Evolutionary conservation across 208 protist species (phyloP).

Genomic region (Leishmania amazonensis): DNA sequence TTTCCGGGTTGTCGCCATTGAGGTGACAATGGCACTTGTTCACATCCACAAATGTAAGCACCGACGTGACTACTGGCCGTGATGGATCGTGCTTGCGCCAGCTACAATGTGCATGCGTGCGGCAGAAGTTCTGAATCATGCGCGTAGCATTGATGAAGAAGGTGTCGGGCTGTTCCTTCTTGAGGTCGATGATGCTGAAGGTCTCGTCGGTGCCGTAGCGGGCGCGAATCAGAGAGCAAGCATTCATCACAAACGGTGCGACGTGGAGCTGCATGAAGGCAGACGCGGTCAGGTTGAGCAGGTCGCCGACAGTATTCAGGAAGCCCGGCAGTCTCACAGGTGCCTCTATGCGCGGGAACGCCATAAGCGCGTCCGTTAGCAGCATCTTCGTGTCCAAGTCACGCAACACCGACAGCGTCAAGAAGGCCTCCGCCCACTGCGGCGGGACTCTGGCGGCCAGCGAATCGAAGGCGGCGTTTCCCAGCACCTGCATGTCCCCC

Average conservation of each 20-base stretch:
- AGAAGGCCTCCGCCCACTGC: slow-evolving; percentile 50
- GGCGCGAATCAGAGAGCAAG: slow-evolving; percentile 69
- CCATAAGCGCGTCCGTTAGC: slow-evolving; percentile 54
- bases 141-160: slow-evolving; percentile 55
- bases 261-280: slow-evolving; percentile 59
- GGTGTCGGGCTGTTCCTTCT: slow-evolving; percentile 49
- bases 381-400: slow-evolving; percentile 56
- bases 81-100: slow-evolving; percentile 88
- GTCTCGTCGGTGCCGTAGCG: slow-evolving; percentile 63
- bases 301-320: slow-evolving; percentile 52
- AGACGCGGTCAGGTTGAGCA: slow-evolving; percentile 47
- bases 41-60: slow-evolving; percentile 86
- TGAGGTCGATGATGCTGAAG: slow-evolving; percentile 65
- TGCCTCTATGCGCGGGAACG: slow-evolving; percentile 61
- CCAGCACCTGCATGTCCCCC: slow-evolving; percentile 82
- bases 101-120: slow-evolving; percentile 68
- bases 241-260: slow-evolving; percentile 57
- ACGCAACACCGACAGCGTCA: slow-evolving; percentile 60
- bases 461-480: slow-evolving; percentile 69
- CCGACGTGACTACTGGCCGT: slow-evolving; percentile 81
- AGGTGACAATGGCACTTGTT: slow-evolving; percentile 57
- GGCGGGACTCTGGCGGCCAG: slow-evolving; percentile 43
- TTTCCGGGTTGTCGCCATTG: slow-evolving; percentile 24
- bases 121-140: slow-evolving; percentile 54
- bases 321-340: slow-evolving; percentile 35